A percentile compares a stretch with the other conserved stretches of the same genome.
These are phyloP conservation scores for Conidiobolus incongruus DNA, from an alignment of 371 early-diverging fungal genomes.

Conservation along the genomic window DNA sequence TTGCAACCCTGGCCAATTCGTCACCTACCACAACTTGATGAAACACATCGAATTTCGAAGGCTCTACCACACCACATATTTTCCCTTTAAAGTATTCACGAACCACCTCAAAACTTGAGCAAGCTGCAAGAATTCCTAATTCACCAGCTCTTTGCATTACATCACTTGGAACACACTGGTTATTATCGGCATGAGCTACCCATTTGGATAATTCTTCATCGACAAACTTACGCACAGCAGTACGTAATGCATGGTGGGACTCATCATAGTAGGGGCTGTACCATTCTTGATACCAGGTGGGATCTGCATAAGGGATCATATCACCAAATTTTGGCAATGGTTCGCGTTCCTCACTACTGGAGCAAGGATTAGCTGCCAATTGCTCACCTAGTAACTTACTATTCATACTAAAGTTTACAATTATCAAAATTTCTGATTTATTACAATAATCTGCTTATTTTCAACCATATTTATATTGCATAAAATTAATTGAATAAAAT, in stretches of 20 bases:
- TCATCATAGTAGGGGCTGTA: conserved; percentile 54
- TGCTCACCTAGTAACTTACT: too few species aligned
- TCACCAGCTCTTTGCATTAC: conserved; percentile 44
- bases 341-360: too few species aligned
- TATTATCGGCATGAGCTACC: conserved; percentile 66
- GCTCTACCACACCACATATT: conserved; percentile 15
- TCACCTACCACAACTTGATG: conserved; percentile 53
- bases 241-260: conserved; percentile 43
- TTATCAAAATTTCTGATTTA: too few species aligned
- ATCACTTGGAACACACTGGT: conserved; percentile 38
- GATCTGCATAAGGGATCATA: conserved; percentile 57
- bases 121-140: conserved; percentile 41
- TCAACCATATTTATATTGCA: too few species aligned
- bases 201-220: conserved; percentile 62
- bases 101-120: conserved; percentile 19
- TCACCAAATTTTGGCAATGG: too few species aligned
- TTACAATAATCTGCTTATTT: too few species aligned
- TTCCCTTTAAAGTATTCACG: conserved; percentile 6
- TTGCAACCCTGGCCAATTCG: conserved; percentile 60
- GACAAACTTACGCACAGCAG: conserved; percentile 38
- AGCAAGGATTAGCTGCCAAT: too few species aligned
- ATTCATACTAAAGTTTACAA: too few species aligned
- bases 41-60: conserved; percentile 47
- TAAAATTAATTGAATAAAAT: too few species aligned
- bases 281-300: conserved; percentile 63